A percentile compares a stretch with the other conserved stretches of the same genome.
phyloP scores from a whole-genome alignment of 2,329 filamentous ascomycete genomes.

The Fusarium paranaense region DNA sequence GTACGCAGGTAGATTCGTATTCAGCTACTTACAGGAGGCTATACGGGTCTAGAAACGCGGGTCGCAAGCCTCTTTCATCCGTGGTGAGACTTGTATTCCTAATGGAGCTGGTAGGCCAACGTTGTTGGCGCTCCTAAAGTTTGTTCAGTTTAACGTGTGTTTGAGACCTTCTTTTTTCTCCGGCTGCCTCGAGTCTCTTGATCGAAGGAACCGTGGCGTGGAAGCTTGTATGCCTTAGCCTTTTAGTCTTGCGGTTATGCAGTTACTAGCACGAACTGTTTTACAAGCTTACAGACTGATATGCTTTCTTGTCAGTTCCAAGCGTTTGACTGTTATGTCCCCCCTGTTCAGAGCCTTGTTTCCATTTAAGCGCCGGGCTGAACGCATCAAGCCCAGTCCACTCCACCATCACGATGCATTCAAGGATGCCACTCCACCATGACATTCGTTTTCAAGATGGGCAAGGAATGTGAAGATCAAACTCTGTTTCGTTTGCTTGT shows the following conservation, averaged over 20 bases:
- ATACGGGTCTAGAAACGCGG: neutral
- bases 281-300: neutral
- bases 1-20: neutral
- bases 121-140: neutral
- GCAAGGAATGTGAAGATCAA: slow-evolving; percentile 1
- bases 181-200: neutral
- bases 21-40: neutral
- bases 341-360: neutral
- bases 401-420: neutral
- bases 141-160: neutral
- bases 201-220: neutral
- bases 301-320: neutral
- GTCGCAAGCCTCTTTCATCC: neutral
- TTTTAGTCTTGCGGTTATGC: neutral
- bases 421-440: neutral
- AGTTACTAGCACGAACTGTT: neutral
- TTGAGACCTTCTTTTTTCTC: neutral
- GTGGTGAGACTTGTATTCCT: neutral
- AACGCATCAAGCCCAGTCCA: neutral
- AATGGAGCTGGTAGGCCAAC: neutral
- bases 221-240: neutral
- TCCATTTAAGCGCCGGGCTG: neutral
- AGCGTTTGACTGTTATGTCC: neutral
- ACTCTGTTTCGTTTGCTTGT: neutral
- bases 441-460: neutral